Conservation (phyloP, 495 filamentous ascomycete species). For the Barbatosphaeria neglecta region DNA sequence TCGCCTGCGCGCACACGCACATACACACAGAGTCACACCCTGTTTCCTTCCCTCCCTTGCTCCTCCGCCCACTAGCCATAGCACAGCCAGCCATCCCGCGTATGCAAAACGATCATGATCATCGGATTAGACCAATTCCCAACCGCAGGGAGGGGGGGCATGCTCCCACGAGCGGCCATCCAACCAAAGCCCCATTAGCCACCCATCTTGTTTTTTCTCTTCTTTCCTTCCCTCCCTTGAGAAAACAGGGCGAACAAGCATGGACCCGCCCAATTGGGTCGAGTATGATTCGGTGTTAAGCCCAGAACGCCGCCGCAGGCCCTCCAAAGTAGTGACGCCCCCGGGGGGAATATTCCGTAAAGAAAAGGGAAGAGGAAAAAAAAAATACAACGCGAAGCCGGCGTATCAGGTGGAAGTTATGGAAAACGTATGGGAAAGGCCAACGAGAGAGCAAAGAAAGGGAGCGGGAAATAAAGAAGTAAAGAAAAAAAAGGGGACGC, state of each 20-base stretch:
- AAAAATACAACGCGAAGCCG: neutral
- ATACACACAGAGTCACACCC: neutral
- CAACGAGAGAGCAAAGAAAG: neutral
- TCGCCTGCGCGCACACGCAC: no score
- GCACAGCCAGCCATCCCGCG: neutral
- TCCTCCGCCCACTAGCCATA: neutral
- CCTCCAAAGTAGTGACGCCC: neutral
- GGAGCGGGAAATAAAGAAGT: neutral
- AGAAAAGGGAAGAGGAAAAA: neutral
- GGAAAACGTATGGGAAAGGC: neutral
- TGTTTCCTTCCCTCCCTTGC: neutral
- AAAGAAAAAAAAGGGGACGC: neutral
- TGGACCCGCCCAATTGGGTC: no score
- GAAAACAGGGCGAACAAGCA: no score
- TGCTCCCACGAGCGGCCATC: no score
- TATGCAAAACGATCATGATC: neutral
- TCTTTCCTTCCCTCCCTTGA: no score
- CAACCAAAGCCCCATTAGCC: no score
- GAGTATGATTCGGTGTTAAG: no score
- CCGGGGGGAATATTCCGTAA: neutral
- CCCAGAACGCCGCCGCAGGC: neutral
- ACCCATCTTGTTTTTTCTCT: neutral
- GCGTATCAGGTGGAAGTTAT: neutral
- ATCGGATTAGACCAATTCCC: neutral
- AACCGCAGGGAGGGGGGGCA: no score